Base-by-base conservation (phyloP, 805 yeast genomes). In the Wickerhamiella spandovensis region DNA sequence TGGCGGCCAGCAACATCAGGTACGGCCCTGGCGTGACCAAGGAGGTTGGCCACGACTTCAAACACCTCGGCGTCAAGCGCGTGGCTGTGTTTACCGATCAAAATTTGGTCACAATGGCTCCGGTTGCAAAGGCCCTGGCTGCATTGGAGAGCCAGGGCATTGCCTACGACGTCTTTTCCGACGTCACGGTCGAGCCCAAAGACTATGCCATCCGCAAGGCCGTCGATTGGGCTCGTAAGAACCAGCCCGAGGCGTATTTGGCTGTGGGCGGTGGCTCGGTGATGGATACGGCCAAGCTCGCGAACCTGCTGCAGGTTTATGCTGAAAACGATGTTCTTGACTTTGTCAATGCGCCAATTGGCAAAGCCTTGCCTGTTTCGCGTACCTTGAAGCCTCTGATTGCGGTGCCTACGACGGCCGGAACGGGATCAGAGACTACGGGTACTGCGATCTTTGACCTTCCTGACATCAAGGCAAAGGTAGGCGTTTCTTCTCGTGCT, bases 231-330 rank as follows among this genome's bases (percentile, higher is more conserved):
- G 64, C 70, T 7, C 58, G 68, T 32, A 46, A 51, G 9, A 37
- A 39, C 43, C 60, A 61, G 48, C 68, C 72, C 20, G 66, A 69
- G 38, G 70, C 71, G 24, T 70, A 68, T 51, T 61, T 71, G 18
- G 72, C 74, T 6, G 70, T 71, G 28, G 74, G 74, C 24, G 74
- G 74, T 44, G 74, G 74, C 24, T 69, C 74, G 4, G 74, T 70
- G n/a, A 72, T 71, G 61, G 74, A 71, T 51, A 68, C 71, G 17
- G 72, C 73, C 51, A 71, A 71, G 57, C 65, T 71, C 47, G 72
- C 74, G 30, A 65, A 67, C 49, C 59, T 71, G 49, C 68, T 68
- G 56, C 70, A 69, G 50, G 59, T 61, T 42, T 70, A 70, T 51
- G 70, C 71, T 17, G 66, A 69, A 35, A 67, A 68, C 23, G 68